These are phyloP conservation scores for Magnolia sinica DNA, from an alignment of 164 flowering plant species.

Conservation along the genomic window DNA sequence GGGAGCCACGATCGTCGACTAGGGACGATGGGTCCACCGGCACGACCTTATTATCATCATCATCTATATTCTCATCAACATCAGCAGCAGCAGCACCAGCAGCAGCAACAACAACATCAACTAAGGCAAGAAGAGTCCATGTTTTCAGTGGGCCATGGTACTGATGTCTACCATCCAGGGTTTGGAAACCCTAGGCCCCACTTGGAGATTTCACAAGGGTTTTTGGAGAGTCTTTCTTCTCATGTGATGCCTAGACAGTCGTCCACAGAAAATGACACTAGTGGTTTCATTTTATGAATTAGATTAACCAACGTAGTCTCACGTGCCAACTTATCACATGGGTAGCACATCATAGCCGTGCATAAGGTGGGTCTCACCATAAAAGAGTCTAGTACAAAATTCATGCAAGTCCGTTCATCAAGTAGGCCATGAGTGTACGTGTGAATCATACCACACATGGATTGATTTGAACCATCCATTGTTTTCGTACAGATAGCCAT, in stretches of 20 bases:
- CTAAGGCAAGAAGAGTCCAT: background rate
- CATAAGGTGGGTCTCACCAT: background rate
- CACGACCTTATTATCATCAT: background rate
- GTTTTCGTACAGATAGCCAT: no score
- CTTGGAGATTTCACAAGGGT: conserved; percentile 11
- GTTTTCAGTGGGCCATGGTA: background rate
- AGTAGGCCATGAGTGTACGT: no score
- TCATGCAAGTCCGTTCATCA: no score
- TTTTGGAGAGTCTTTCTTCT: conserved; percentile 1
- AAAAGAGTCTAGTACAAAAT: background rate
- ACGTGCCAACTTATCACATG: background rate
- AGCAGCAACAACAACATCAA: conserved; percentile 5
- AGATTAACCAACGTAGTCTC: background rate
- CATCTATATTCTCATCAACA: background rate
- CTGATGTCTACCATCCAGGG: conserved; percentile 3
- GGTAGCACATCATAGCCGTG: background rate
- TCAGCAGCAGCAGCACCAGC: conserved; percentile 4
- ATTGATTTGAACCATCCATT: no score
- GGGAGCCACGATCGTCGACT: conserved; percentile 1
- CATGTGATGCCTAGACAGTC: background rate
- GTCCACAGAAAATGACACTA: background rate
- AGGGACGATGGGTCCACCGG: background rate
- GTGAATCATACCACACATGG: no score
- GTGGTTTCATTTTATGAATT: conserved; percentile 4
- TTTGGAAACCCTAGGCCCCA: conserved; percentile 7